Conservation (phyloP, 352 stramenopile genomes). For the Phytophthora nicotianae region DNA sequence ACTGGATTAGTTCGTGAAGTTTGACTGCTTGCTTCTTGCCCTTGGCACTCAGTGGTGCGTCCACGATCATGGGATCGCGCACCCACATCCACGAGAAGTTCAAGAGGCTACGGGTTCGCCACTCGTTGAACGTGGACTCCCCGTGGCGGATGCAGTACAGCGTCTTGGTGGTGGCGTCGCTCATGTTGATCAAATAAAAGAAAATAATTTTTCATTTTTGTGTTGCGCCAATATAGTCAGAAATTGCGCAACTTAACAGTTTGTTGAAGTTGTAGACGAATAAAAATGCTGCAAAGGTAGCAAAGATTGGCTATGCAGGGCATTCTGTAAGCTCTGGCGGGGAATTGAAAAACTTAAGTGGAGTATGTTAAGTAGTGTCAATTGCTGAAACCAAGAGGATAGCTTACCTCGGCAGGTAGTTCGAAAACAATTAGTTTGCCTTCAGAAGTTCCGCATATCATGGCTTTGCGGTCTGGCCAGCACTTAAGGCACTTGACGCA, state of each 20-base stretch:
- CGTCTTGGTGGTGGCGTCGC: constrained; percentile 49
- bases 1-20: constrained; percentile 48
- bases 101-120: constrained; percentile 73
- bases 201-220: neutral
- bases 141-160: constrained; percentile 89
- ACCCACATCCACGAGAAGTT: constrained; percentile 89
- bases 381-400: neutral
- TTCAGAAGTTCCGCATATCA: constrained; percentile 43
- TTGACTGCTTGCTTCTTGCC: constrained; percentile 64
- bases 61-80: constrained; percentile 86
- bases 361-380: neutral
- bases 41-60: constrained; percentile 75
- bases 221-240: neutral
- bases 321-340: neutral
- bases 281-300: no score
- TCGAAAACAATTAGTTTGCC: constrained; percentile 39
- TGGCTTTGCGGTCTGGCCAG: constrained; percentile 32
- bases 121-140: constrained; percentile 90
- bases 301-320: neutral
- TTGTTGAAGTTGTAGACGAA: constrained; percentile 5
- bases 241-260: neutral
- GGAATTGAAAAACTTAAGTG: constrained; percentile 19
- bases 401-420: constrained; percentile 29
- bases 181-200: constrained; percentile 1
- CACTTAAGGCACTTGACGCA: constrained; percentile 39